Conservation (phyloP, 2,329 filamentous ascomycete genomes). For the Aureobasidium zeae region DNA sequence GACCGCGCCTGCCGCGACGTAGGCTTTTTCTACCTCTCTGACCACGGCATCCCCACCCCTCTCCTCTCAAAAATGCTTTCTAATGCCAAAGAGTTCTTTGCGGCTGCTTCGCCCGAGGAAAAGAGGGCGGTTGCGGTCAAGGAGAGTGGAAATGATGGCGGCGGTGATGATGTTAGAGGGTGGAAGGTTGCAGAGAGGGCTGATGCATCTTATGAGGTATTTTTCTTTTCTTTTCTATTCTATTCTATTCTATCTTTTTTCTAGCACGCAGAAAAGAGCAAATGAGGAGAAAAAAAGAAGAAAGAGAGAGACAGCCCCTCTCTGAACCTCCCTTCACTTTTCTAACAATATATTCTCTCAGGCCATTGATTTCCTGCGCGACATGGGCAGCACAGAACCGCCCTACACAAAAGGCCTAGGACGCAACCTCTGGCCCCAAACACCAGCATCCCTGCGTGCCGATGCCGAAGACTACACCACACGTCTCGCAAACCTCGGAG, state of each 20-base stretch:
- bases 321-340: too few species aligned
- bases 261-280: too few species aligned
- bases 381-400: background rate
- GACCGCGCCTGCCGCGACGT: slow-evolving; percentile 7
- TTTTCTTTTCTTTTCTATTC: background rate
- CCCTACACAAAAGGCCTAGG: slow-evolving; percentile 6
- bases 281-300: too few species aligned
- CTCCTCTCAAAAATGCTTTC: background rate
- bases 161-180: slow-evolving; percentile 7
- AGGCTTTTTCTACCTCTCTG: slow-evolving; percentile 12
- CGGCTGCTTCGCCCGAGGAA: background rate
- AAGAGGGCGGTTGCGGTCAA: background rate
- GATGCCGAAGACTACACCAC: background rate
- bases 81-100: slow-evolving; percentile 3
- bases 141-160: background rate
- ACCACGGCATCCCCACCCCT: background rate
- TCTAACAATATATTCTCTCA: too few species aligned
- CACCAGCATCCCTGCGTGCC: background rate
- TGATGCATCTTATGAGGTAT: slow-evolving; percentile 2
- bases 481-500: slow-evolving; percentile 1
- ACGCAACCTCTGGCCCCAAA: slow-evolving; percentile 3
- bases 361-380: slow-evolving; percentile 10
- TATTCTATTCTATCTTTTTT: too few species aligned
- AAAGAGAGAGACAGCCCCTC: too few species aligned
- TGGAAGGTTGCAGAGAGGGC: background rate